Percentiles rank a stretch among this genome's conserved stretches.
phyloP scores from a whole-genome alignment of 2,329 filamentous ascomycete species.

The Myriosclerotinia duriaeana region DNA sequence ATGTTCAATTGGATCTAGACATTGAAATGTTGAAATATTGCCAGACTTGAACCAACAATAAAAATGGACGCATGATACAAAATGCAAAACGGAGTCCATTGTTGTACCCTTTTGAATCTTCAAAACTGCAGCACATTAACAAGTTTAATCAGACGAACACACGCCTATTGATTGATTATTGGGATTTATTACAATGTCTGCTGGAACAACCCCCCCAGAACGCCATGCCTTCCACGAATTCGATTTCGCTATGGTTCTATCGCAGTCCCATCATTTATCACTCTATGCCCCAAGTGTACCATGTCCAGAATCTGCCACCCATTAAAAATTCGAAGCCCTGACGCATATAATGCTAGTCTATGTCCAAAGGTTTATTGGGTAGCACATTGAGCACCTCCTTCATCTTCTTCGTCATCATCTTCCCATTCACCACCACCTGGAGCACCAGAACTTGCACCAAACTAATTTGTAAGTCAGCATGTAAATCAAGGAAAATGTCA shows the following conservation, averaged over 20 bases:
- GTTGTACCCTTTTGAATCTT: not conserved
- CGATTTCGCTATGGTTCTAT: constrained; percentile 3
- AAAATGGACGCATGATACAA: not conserved
- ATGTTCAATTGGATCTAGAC: not conserved
- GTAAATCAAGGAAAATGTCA: constrained; percentile 1
- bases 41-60: not conserved
- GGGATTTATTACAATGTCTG: constrained; percentile 12
- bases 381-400: constrained; percentile 62
- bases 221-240: constrained; percentile 6
- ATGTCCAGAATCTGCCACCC: not conserved
- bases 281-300: constrained; percentile 16
- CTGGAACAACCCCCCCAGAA: not conserved
- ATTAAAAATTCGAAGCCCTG: not conserved
- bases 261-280: constrained; percentile 12
- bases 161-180: not conserved
- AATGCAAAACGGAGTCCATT: not conserved
- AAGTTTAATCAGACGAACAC: not conserved
- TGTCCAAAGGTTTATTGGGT: constrained; percentile 37
- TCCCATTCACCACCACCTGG: constrained; percentile 66
- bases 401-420: constrained; percentile 66
- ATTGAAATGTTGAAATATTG: not conserved
- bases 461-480: constrained; percentile 48
- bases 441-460: constrained; percentile 71
- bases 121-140: not conserved
- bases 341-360: not conserved